A percentile compares a stretch with the other conserved stretches of the same genome.
phyloP scores from a whole-genome alignment of 2,329 filamentous ascomycete species.

The Cladosporium austrohemisphaericum region DNA sequence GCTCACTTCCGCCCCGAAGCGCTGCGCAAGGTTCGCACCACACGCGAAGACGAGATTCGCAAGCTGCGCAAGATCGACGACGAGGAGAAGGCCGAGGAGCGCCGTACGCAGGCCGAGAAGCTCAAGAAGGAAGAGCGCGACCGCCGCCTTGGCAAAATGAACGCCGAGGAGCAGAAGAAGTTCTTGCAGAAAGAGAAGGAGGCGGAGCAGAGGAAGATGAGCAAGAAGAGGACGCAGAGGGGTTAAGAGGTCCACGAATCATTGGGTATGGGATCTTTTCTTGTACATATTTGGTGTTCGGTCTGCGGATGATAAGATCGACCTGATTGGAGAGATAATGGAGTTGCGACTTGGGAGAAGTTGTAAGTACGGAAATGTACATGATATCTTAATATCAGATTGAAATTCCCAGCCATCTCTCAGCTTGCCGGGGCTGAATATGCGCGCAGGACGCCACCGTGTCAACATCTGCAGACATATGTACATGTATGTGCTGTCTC shows the following conservation, averaged over 20 bases:
- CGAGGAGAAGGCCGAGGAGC: constrained; percentile 62
- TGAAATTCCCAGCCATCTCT: no score
- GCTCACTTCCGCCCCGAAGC: constrained; percentile 89
- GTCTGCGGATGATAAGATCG: no score
- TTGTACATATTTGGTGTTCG: constrained; percentile 5
- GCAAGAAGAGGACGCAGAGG: constrained; percentile 60
- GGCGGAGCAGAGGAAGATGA: constrained; percentile 57
- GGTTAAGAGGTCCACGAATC: no score
- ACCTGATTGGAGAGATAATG: not conserved
- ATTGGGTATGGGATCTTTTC: not conserved
- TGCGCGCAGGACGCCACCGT: no score
- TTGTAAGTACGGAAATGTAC: no score
- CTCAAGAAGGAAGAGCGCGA: constrained; percentile 75
- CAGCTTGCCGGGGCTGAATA: no score
- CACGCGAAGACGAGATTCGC: constrained; percentile 74
- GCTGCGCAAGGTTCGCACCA: constrained; percentile 72
- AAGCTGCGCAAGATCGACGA: constrained; percentile 78
- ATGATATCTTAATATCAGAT: no score
- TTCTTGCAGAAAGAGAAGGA: constrained; percentile 81
- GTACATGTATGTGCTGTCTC: no score
- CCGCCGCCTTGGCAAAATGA: constrained; percentile 67
- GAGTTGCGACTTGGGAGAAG: no score
- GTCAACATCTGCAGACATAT: no score
- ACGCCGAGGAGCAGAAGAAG: constrained; percentile 53
- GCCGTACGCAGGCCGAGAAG: constrained; percentile 53